Percentiles rank a stretch among this genome's conserved stretches.
Evolutionary conservation across 108 stramenopile species (phyloP).

Genomic region (Schizochytrium sp.): DNA sequence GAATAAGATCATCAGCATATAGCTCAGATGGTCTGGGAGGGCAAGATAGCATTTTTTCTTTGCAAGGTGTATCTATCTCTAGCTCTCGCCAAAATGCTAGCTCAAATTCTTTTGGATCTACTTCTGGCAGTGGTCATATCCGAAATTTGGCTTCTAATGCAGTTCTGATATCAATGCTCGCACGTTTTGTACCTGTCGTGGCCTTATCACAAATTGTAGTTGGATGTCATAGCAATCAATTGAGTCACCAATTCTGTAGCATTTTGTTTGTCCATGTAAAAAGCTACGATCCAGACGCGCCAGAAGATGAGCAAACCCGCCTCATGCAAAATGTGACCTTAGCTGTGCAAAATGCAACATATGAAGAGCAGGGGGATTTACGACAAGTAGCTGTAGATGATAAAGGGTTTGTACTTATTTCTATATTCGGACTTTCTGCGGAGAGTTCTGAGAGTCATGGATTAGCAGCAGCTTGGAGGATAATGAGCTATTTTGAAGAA

Average conservation of each 20-base stretch:
- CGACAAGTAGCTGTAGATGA: slow-evolving; percentile 49
- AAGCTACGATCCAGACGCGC: neutral
- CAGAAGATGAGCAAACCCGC: neutral
- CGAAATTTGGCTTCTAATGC: too few species aligned
- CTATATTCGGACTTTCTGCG: slow-evolving; percentile 23
- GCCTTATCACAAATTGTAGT: slow-evolving; percentile 32
- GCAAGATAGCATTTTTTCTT: too few species aligned
- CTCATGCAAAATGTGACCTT: neutral
- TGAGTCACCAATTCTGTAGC: neutral
- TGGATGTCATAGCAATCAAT: neutral
- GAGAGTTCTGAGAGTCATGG: neutral
- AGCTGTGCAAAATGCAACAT: slow-evolving; percentile 18
- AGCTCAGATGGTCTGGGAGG: too few species aligned
- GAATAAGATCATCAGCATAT: too few species aligned
- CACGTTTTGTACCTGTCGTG: neutral
- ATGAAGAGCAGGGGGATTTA: neutral
- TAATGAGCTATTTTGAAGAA: neutral
- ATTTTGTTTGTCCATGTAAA: slow-evolving; percentile 1
- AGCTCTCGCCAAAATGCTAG: too few species aligned
- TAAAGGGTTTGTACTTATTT: slow-evolving; percentile 47
- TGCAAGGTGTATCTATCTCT: too few species aligned
- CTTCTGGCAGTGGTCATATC: too few species aligned
- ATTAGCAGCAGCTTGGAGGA: neutral
- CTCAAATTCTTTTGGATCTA: too few species aligned
- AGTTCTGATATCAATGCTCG: neutral